A percentile compares a stretch with the other conserved stretches of the same genome.
These are phyloP conservation scores for Trichophyton rubrum DNA, from an alignment of 2,329 filamentous ascomycete genomes.

Conservation along the genomic window DNA sequence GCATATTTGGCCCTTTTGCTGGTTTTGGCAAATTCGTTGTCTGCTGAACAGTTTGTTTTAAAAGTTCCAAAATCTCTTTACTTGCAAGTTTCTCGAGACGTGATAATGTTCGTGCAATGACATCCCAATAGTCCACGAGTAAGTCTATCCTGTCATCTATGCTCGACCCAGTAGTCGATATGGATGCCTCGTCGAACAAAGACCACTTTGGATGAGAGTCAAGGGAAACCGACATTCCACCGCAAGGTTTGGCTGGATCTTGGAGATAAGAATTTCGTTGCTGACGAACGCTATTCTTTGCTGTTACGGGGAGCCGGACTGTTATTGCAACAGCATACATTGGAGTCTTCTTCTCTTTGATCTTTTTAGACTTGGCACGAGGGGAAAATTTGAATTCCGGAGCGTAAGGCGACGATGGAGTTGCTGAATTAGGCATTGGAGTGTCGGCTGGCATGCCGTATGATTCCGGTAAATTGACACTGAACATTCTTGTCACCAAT, in stretches of 20 bases:
- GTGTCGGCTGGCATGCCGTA: constrained; percentile 26
- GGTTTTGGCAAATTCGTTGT: constrained; percentile 32
- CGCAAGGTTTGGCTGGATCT: constrained; percentile 18
- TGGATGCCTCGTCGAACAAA: constrained; percentile 29
- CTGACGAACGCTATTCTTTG: constrained; percentile 24
- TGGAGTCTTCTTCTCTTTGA: constrained; percentile 42
- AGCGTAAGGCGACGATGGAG: constrained; percentile 24
- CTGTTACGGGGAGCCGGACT: constrained; percentile 39
- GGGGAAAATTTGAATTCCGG: constrained; percentile 29
- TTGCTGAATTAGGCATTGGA: constrained; percentile 18
- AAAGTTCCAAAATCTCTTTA: constrained; percentile 39
- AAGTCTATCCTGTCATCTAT: constrained; percentile 44
- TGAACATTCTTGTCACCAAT: constrained; percentile 47
- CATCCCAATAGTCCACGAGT: constrained; percentile 47
- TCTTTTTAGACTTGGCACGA: constrained; percentile 31
- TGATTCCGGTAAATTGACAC: constrained; percentile 41
- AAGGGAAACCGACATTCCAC: constrained; percentile 27
- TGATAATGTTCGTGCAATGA: constrained; percentile 44
- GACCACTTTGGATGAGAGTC: constrained; percentile 32
- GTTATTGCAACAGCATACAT: constrained; percentile 49
- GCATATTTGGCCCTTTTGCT: constrained; percentile 36
- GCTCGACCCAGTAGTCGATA: constrained; percentile 36
- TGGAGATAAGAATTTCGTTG: constrained; percentile 24
- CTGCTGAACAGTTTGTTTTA: constrained; percentile 37
- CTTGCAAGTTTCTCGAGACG: constrained; percentile 42